Evolutionary conservation across 176 grass and related monocot genomes (phyloP), one percentile per base, ranked within the genome.

Genomic region (Phragmites australis): DNA sequence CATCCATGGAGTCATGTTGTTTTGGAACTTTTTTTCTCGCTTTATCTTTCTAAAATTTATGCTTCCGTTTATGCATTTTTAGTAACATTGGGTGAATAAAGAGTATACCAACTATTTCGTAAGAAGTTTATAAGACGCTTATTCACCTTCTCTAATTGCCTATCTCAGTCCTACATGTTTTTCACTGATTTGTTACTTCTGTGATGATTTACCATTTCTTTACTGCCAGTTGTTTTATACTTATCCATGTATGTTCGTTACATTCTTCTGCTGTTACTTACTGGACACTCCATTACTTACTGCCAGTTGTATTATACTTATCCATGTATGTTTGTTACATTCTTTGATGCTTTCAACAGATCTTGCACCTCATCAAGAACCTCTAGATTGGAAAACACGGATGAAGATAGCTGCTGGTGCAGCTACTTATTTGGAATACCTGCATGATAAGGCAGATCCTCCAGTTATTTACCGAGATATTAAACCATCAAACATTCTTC

Each of bases 391-490:
- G 93, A 84, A 34, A 53, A 93, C 90, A 23, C 79, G 90, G 77
- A 97, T 97, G 90, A 93, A 87, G 68, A 97, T 97, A 73, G 88
- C 80, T 81, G 85, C 88, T 61, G 88, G 72, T 60, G 93, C 93
- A 46, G 93, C 93, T 59, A 81, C 82, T 89, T 90, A 90, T 74
- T 83, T 97, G 72, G 88, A 90, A 77, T 93, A 93, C 65, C 61
- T 97, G 31, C 93, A 97, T 29, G 88, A 97, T 58, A 82, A 76
- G 42, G 85, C 81, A 78, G 67, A 74, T 44, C 90, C 93, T 73
- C 72, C 90, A 3, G 90, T 97, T 55, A 97, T 97, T 81, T 97
- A 82, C 55, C 75, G 93, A 65, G 93, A 97, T 54, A 93, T 97
- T 76, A 93, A 97, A 42, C 88, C 90, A 15, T 93, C 93, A 46